Base-by-base conservation (phyloP, 805 yeast genomes). In the Kazachstania taianensis region DNA sequence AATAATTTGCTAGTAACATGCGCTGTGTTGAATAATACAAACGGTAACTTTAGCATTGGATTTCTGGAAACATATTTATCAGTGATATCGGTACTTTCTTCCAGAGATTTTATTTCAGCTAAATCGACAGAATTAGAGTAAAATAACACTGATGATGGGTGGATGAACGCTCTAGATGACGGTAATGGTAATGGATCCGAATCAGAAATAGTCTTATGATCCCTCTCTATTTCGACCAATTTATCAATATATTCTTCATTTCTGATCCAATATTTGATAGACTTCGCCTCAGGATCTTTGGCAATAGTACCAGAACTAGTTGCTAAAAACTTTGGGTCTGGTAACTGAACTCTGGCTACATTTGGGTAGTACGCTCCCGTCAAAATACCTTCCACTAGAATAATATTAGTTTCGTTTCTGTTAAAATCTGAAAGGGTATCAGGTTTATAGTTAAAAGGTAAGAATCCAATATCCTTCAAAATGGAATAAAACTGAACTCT, bases 311-410 rank as follows among this genome's bases (percentile, higher is more conserved):
- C 98, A 0, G 76, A 69, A 23, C 78, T 62, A 1, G 84, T 74
- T 25, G 76, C 70, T 30, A 75, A 61, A 53, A 62, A 89, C 49
- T 81, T 83, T 3, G 87, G 74, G 41, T 84, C 86, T 0, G 97
- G 96, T 15, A 74, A 62, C 48, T 81, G 85, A 3, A 85, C 82
- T 42, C 84, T 67, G 0, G 92, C 87, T 23, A 85, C 65, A 37
- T 81, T 80, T 0, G 97, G 97, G 49, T 80, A 82, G 46, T 78
- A 73, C 0, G 95, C 70, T 3, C 94, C 94, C 0, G 94, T 76
- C 14, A 86, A 59, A 2, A 89, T 67, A 0, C 94, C 73, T 16
- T 75, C 67, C 1, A 85, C 45, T 0, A 87, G 62, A 3, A 70
- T 57, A 23, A 58, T 54, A 46, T 78, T 76, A 1, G 50, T 50